A percentile compares a stretch with the other conserved stretches of the same genome.
Conservation (phyloP, 2,329 filamentous ascomycete species). For the Diaporthe caulivora region DNA sequence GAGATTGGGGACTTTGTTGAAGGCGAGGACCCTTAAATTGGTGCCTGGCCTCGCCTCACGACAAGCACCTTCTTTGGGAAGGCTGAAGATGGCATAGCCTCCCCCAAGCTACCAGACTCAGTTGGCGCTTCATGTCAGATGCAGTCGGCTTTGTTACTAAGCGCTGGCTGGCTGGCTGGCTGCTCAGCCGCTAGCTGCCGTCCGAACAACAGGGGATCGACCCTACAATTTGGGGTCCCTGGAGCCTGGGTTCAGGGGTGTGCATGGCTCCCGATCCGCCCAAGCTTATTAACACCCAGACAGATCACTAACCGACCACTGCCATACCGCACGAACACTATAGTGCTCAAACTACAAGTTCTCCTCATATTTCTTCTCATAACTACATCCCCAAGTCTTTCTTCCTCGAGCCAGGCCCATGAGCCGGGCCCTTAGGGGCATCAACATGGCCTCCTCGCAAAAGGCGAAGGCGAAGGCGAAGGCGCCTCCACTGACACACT, state of each 20-base stretch:
- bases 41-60: slow-evolving; percentile 26
- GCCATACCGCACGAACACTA: no score
- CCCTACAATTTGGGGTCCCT: not conserved
- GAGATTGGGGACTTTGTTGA: not conserved
- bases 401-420: slow-evolving; percentile 3
- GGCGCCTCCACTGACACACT: slow-evolving; percentile 73
- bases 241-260: slow-evolving; percentile 5
- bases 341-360: no score
- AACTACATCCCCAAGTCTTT: no score
- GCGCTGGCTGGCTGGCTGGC: not conserved
- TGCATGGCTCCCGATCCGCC: not conserved
- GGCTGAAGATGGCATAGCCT: slow-evolving; percentile 27
- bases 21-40: not conserved
- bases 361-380: no score
- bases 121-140: slow-evolving; percentile 14
- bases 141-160: slow-evolving; percentile 13
- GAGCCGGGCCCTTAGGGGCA: slow-evolving; percentile 27
- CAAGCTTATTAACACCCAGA: not conserved
- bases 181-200: not conserved
- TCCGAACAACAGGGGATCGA: slow-evolving; percentile 6
- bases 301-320: not conserved
- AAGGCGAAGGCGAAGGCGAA: slow-evolving; percentile 48
- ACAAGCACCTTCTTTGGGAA: not conserved
- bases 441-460: slow-evolving; percentile 51
- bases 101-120: not conserved